Conservation (phyloP, 1,284 basidiomycete genomes). For the Irpex sp. region DNA sequence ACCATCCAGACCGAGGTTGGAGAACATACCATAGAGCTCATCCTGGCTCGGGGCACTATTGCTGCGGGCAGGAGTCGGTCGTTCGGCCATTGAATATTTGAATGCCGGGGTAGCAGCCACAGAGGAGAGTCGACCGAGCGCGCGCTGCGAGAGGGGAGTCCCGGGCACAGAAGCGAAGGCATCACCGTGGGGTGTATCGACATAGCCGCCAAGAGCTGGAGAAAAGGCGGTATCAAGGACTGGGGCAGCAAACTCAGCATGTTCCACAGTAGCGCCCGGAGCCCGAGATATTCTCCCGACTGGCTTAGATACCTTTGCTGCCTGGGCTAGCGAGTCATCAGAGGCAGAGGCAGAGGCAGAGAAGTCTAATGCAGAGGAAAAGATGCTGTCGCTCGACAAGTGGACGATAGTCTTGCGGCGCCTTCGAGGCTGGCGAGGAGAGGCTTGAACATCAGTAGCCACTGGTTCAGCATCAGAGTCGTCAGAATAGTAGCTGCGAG, state of each 20-base stretch:
- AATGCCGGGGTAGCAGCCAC: no score
- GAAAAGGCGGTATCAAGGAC: constrained; percentile 14
- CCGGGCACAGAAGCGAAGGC: not conserved
- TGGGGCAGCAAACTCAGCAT: not conserved
- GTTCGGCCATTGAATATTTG: not conserved
- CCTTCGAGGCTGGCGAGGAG: constrained; percentile 16
- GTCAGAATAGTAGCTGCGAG: not conserved
- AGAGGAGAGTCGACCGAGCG: not conserved
- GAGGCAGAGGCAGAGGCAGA: constrained; percentile 19
- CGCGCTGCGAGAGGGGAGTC: not conserved
- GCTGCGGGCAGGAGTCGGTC: not conserved
- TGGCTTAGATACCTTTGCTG: not conserved
- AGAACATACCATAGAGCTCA: constrained; percentile 27
- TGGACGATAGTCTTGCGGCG: constrained; percentile 24
- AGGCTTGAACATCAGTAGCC: not conserved
- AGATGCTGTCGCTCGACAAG: constrained; percentile 28
- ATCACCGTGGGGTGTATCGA: not conserved
- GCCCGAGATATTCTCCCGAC: constrained; percentile 7
- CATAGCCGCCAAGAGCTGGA: constrained; percentile 4
- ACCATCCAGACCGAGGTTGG: constrained; percentile 26
- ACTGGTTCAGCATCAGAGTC: not conserved
- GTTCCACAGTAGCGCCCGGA: not conserved
- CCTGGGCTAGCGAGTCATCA: constrained; percentile 11
- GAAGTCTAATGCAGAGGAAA: constrained; percentile 30
- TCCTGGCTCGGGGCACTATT: constrained; percentile 17